A percentile compares a stretch with the other conserved stretches of the same genome.
These are phyloP conservation scores for Suillus subluteus DNA, from an alignment of 768 basidiomycete genomes.

Conservation along the genomic window DNA sequence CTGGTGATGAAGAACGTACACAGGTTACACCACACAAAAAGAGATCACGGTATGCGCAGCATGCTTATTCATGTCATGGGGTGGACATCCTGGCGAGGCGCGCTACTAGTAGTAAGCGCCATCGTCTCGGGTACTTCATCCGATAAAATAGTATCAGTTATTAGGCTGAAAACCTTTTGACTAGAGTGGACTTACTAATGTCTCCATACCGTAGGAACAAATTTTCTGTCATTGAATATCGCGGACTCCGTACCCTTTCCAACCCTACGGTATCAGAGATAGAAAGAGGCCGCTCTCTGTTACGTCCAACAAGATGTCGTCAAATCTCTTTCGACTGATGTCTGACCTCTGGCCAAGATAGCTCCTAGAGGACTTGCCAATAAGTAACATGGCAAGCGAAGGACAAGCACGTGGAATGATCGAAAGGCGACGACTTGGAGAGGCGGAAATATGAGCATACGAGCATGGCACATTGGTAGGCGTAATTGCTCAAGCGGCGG, in stretches of 20 bases:
- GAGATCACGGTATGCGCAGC: neutral
- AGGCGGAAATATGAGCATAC: neutral
- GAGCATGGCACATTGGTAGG: neutral
- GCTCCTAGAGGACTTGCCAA: neutral
- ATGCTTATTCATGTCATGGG: neutral
- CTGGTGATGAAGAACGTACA: neutral
- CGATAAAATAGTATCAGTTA: neutral
- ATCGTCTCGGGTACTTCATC: neutral
- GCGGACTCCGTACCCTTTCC: neutral
- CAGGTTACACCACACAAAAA: neutral
- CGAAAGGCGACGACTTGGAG: neutral
- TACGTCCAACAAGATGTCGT: neutral
- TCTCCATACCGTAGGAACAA: conserved; percentile 4
- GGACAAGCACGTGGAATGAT: conserved; percentile 1
- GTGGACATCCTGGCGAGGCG: neutral
- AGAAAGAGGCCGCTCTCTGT: neutral
- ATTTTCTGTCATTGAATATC: neutral
- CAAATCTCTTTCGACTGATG: neutral
- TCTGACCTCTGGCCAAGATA: neutral
- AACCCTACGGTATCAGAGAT: neutral
- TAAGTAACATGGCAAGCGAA: neutral
- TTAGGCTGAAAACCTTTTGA: conserved; percentile 1
- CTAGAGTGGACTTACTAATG: neutral
- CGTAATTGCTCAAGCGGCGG: conserved; percentile 6
- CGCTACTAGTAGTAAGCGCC: neutral